Base-by-base conservation (phyloP, 225 moss, liverwort and hornwort species). In the Bryum argenteum region DNA sequence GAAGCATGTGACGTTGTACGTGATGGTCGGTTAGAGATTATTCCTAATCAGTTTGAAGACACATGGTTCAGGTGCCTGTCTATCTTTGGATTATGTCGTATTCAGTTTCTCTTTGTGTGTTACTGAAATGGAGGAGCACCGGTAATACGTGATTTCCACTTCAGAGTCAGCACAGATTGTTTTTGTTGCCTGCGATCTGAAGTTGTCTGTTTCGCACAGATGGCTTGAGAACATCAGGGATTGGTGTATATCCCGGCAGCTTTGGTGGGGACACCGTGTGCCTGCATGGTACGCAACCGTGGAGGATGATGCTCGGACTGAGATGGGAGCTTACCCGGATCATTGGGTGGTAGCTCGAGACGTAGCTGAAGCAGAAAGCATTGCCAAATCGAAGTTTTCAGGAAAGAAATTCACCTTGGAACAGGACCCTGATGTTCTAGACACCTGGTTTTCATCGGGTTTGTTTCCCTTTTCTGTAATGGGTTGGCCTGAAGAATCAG, bases 181-280 rank as follows among this genome's bases (percentile, higher is more conserved):
- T 33, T 61, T 66, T 40, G 22, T 51, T 55, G 33, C 5, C 26
- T 19, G 10, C 19, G 37, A 68, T 21, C 43, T 65, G 55, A 61
- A 70, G 78, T 78, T 37, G 21, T 51, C 14, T 20, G 14, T 50
- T 76, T 55, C 72, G 60, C 54, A 57, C 73, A 92, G 92, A 78
- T 95, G 92, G 95, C 85, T 95, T 57, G 91, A 93, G 74, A 96
- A 93, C 56, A 90, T 89, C 68, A 82, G 89, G 60, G 89, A 90
- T 76, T 94, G 90, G 94, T 97, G 96, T 66, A 89, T 97, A 58
- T 97, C 94, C 56, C 85, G 96, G 78, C 96, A 97, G 79, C 90
- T 97, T 44, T 97, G 94, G 96, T 97, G 96, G 93, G 93, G 96
- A 64, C 96, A 97, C 79, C 94, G 89, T 65, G 80, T 97, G 18